Evolutionary conservation across 768 basidiomycete species (phyloP), one percentile per base, ranked within the genome.

Genomic region (Termitomyces sp.): DNA sequence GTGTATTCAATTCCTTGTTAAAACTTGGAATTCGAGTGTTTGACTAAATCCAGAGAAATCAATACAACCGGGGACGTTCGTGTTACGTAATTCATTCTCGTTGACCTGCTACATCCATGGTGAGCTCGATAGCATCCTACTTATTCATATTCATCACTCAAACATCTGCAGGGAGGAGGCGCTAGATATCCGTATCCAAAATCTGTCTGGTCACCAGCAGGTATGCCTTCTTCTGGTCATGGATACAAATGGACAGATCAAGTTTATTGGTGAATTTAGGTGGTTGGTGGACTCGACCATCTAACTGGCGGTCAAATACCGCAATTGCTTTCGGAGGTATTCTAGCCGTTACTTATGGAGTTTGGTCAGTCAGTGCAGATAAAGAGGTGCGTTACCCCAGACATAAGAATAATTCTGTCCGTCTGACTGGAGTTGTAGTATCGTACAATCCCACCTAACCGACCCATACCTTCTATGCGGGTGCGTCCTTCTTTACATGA

Each of bases 271-370:
- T 25, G 42, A 48, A 42, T 33, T 35, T 59, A 93, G 93, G 94
- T 74, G 94, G 94, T 64, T 98, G 94, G 94, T 98, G 94, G 94
- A 83, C 85, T 33, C 83, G 91, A 18, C 94, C 94, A 7, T 75
- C 83, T 22, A 96, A 94, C 74, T 97, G 94, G 94, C 84, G 82
- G 54, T 69, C 83, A 25, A 95, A 94, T 75, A 96, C 94, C 2
- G 82, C 81, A 1, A 81, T 96, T 49, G 79, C 81, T 16, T 79
- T 83, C 56, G 74, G 77, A 52, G 91, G 91, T 3, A 86, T 95
- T 53, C 71, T 82, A 38, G 76, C 81, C 3, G 71, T 85, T 5
- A 83, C 84, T 7, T 92, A 85, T 57, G 74, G 65, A 3, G 69
- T 86, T 11, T 94, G 87, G 86, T 77, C 71, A 31, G 68, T 88